These are phyloP conservation scores for Leccinum aurantiacum DNA, from an alignment of 768 basidiomycete species.

Conservation along the genomic window DNA sequence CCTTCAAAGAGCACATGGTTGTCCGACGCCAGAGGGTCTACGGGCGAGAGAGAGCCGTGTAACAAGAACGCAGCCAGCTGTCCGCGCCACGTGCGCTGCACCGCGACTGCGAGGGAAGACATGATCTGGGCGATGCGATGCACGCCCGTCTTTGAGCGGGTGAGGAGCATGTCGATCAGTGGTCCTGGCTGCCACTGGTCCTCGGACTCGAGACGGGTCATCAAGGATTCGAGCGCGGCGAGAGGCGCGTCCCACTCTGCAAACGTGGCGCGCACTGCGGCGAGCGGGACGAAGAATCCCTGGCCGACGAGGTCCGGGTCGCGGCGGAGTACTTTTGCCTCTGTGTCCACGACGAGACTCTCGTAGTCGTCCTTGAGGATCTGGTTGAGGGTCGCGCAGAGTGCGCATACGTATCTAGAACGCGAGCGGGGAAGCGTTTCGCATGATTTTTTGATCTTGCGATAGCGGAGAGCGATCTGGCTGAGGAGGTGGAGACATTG, in stretches of 20 bases:
- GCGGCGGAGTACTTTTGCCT: conserved; percentile 72
- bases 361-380: conserved; percentile 83
- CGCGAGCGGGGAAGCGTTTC: conserved; percentile 50
- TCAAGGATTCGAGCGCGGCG: conserved; percentile 62
- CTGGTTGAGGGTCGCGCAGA: conserved; percentile 70
- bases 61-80: conserved; percentile 83
- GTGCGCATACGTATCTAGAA: conserved; percentile 77
- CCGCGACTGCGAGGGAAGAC: conserved; percentile 62
- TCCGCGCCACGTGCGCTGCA: conserved; percentile 80
- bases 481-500: conserved; percentile 81
- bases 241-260: conserved; percentile 88
- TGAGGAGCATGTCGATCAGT: conserved; percentile 75
- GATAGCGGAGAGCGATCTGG: conserved; percentile 71
- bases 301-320: conserved; percentile 77
- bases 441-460: conserved; percentile 63
- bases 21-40: conserved; percentile 68
- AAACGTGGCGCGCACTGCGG: conserved; percentile 79
- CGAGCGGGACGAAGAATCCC: conserved; percentile 82
- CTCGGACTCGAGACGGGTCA: conserved; percentile 59
- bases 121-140: conserved; percentile 73
- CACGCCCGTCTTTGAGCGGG: conserved; percentile 75
- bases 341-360: conserved; percentile 72
- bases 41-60: conserved; percentile 62
- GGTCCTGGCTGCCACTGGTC: conserved; percentile 64
- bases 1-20: conserved; percentile 58